phyloP scores from a whole-genome alignment of 2,329 filamentous ascomycete species.

The Arthrobotrys entomopaga region DNA sequence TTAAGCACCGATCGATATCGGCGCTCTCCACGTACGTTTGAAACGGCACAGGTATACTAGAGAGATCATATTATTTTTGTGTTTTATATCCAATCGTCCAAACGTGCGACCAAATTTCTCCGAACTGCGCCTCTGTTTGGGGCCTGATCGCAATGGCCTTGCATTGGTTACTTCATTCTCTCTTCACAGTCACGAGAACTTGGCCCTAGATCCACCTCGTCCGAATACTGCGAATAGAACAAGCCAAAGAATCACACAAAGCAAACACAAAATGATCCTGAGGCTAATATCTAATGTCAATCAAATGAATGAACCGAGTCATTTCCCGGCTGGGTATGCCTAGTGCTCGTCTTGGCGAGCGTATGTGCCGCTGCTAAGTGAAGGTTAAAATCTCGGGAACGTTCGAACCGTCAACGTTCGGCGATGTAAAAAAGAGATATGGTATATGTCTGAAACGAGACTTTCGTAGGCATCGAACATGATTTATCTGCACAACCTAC shows the following conservation, averaged over 20 bases:
- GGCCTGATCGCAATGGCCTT: conserved; percentile 10
- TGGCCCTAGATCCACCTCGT: no score
- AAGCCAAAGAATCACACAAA: background rate
- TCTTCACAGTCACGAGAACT: no score
- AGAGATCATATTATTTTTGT: conserved; percentile 1
- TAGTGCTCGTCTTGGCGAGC: conserved; percentile 22
- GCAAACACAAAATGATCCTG: conserved; percentile 23
- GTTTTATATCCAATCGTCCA: conserved; percentile 21
- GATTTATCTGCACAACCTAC: conserved; percentile 24
- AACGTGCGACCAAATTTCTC: conserved; percentile 21
- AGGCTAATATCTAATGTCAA: conserved; percentile 13
- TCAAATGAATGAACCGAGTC: background rate
- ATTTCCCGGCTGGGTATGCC: no score
- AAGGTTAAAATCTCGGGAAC: conserved; percentile 22
- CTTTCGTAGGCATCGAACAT: conserved; percentile 37
- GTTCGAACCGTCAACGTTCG: conserved; percentile 30
- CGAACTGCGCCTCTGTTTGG: conserved; percentile 36
- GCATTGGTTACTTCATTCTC: no score
- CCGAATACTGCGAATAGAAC: no score
- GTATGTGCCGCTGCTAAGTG: conserved; percentile 28
- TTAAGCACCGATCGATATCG: conserved; percentile 8
- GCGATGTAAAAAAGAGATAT: conserved; percentile 24
- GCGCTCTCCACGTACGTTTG: conserved; percentile 25
- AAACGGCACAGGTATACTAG: conserved; percentile 15
- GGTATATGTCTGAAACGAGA: conserved; percentile 35